Evolutionary conservation across 805 yeast species (phyloP).

Genomic region (Candida nonsorbophila): DNA sequence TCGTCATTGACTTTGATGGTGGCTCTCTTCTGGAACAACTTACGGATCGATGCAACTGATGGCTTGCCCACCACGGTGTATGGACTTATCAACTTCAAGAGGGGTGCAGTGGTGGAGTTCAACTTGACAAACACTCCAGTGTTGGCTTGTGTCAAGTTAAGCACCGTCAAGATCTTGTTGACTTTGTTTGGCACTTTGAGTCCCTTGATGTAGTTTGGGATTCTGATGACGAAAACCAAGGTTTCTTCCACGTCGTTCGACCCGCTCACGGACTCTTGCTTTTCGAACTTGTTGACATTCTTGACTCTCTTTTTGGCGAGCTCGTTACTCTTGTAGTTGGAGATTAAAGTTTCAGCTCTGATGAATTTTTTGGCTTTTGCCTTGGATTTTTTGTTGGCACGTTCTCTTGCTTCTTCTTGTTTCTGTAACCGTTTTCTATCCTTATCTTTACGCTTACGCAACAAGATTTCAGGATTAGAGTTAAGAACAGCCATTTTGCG

Average conservation of each 20-base stretch:
- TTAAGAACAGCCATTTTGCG: slow-evolving; percentile 43
- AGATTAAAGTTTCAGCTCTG: slow-evolving; percentile 70
- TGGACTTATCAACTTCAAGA: slow-evolving; percentile 65
- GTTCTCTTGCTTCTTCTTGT: slow-evolving; percentile 58
- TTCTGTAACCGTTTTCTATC: slow-evolving; percentile 69
- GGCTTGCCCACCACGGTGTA: slow-evolving; percentile 73
- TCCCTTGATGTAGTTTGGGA: slow-evolving; percentile 54
- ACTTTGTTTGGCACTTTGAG: slow-evolving; percentile 65
- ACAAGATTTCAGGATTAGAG: slow-evolving; percentile 70
- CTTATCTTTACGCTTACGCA: slow-evolving; percentile 74
- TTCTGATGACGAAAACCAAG: slow-evolving; percentile 62
- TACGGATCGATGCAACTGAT: slow-evolving; percentile 65
- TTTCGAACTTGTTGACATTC: slow-evolving; percentile 55
- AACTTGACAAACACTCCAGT: slow-evolving; percentile 70
- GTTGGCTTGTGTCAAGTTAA: slow-evolving; percentile 56
- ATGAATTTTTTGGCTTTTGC: slow-evolving; percentile 51
- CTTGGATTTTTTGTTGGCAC: slow-evolving; percentile 36
- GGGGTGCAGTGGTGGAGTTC: slow-evolving; percentile 53
- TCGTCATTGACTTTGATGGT: slow-evolving; percentile 40
- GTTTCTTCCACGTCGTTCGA: slow-evolving; percentile 24
- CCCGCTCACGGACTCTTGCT: slow-evolving; percentile 36
- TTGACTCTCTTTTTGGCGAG: slow-evolving; percentile 66
- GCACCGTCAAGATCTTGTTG: slow-evolving; percentile 49
- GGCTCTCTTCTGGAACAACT: slow-evolving; percentile 73
- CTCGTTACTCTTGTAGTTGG: slow-evolving; percentile 57